These are phyloP conservation scores for Cladophialophora carrionii DNA, from an alignment of 2,329 filamentous ascomycete species.

Conservation along the genomic window DNA sequence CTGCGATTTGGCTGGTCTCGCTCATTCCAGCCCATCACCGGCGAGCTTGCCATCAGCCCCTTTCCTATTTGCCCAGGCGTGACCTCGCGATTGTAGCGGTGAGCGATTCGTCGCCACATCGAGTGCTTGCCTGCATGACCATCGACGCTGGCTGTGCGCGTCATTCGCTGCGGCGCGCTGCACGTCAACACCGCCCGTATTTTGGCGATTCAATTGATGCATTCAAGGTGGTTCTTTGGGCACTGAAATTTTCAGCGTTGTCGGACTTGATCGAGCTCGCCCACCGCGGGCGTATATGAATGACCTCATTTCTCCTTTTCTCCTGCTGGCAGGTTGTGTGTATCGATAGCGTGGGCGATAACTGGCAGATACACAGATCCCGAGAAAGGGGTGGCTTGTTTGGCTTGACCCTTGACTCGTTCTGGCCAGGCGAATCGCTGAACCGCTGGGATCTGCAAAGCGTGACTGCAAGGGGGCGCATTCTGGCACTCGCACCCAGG, in stretches of 20 bases:
- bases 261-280: constrained; percentile 4
- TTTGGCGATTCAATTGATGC: constrained; percentile 24
- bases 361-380: constrained; percentile 21
- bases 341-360: constrained; percentile 33
- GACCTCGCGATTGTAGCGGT: constrained; percentile 28
- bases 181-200: constrained; percentile 26
- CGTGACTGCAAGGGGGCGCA: background rate
- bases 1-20: constrained; percentile 15
- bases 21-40: constrained; percentile 13
- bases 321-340: constrained; percentile 20
- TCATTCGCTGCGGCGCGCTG: constrained; percentile 24
- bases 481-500: background rate
- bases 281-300: constrained; percentile 9
- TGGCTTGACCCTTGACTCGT: constrained; percentile 15
- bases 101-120: constrained; percentile 26
- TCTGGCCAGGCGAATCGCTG: constrained; percentile 18
- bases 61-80: constrained; percentile 22
- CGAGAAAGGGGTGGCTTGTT: constrained; percentile 4
- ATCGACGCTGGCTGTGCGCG: constrained; percentile 11
- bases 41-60: constrained; percentile 17
- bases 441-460: constrained; percentile 21
- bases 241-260: constrained; percentile 18
- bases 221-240: constrained; percentile 24
- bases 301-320: constrained; percentile 22
- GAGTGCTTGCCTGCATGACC: constrained; percentile 23